These are phyloP conservation scores for Claviceps lovelessii DNA, from an alignment of 2,329 filamentous ascomycete genomes.

Conservation along the genomic window DNA sequence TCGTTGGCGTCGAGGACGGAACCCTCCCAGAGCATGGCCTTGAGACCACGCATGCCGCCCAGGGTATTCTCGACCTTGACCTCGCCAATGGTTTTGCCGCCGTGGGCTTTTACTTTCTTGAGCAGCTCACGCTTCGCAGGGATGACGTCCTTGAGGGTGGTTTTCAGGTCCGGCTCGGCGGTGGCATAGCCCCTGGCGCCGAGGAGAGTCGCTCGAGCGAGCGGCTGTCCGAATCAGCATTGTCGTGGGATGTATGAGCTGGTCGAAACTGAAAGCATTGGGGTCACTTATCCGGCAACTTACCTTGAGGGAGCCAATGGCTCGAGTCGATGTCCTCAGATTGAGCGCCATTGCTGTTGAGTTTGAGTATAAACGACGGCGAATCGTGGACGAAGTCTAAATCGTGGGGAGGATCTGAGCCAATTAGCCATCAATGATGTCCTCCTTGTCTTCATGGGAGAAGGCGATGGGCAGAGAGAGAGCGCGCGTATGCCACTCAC, in stretches of 20 bases:
- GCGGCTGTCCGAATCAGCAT: slow-evolving; percentile 1
- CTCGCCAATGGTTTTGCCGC: slow-evolving; percentile 72
- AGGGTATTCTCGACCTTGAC: slow-evolving; percentile 89
- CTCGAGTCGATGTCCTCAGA: slow-evolving; percentile 45
- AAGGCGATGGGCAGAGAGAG: neutral
- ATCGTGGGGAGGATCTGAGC: slow-evolving; percentile 1
- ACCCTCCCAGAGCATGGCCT: slow-evolving; percentile 98
- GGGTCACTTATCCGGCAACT: slow-evolving; percentile 10
- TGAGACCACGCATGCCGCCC: slow-evolving; percentile 93
- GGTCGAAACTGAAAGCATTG: neutral
- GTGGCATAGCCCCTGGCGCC: slow-evolving; percentile 51
- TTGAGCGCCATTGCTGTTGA: slow-evolving; percentile 45
- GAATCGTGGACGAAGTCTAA: slow-evolving; percentile 1
- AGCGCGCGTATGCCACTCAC: neutral
- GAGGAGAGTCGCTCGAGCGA: slow-evolving; percentile 15
- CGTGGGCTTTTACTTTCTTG: slow-evolving; percentile 81
- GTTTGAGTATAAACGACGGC: neutral
- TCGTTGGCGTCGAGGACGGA: slow-evolving; percentile 93
- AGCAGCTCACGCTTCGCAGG: slow-evolving; percentile 86
- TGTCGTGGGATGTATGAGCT: neutral
- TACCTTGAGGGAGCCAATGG: slow-evolving; percentile 51
- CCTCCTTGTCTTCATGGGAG: neutral
- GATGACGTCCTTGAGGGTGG: slow-evolving; percentile 68
- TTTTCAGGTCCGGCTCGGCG: slow-evolving; percentile 78
- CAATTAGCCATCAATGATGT: neutral